Evolutionary conservation across 768 basidiomycete genomes (phyloP).

Genomic region (Pisolithus orientalis): DNA sequence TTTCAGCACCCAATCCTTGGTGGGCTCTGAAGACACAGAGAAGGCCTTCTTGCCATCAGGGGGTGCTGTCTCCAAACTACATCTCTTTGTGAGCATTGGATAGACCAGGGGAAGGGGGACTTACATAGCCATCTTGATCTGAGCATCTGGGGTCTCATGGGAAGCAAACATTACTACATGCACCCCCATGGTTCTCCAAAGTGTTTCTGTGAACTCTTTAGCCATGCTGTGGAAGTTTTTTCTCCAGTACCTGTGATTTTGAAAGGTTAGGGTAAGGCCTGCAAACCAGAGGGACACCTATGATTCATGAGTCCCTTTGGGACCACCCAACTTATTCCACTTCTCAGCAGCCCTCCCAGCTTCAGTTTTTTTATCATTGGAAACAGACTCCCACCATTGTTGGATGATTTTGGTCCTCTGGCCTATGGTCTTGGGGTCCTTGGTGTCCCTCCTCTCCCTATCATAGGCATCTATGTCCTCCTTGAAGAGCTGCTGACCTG

Average conservation of each 20-base stretch:
- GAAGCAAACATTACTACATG: background rate
- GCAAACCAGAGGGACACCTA: background rate
- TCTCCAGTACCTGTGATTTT: background rate
- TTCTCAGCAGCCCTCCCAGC: no score
- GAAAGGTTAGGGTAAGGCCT: background rate
- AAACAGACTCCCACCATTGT: no score
- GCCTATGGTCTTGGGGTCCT: background rate
- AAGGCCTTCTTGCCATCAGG: background rate
- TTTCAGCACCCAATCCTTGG: background rate
- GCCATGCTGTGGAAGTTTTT: no score
- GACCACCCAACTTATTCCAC: no score
- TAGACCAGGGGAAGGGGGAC: background rate
- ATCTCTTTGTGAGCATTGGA: background rate
- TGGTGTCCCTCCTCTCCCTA: background rate
- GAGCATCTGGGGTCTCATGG: background rate
- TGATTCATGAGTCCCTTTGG: background rate
- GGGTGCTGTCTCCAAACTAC: background rate
- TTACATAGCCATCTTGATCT: background rate
- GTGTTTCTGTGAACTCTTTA: background rate
- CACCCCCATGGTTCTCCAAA: background rate
- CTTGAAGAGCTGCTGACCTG: no score
- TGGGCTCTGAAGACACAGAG: background rate
- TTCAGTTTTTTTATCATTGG: no score
- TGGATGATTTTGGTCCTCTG: no score
- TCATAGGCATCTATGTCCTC: background rate